A percentile compares a stretch with the other conserved stretches of the same genome.
phyloP scores from a whole-genome alignment of 768 basidiomycete species.

The Calocybe indica region DNA sequence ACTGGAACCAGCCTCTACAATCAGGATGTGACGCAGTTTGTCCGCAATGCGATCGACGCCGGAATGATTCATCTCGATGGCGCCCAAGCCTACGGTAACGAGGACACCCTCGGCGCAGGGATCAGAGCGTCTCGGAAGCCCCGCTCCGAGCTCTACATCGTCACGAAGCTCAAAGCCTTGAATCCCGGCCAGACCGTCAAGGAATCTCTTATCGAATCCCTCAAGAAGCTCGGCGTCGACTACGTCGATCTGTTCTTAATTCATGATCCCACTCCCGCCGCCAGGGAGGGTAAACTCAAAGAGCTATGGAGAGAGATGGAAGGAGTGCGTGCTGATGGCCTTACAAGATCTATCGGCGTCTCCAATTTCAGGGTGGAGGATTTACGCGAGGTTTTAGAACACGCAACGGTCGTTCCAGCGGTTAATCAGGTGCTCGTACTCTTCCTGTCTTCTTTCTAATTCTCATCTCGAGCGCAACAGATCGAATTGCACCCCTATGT shows the following conservation, averaged over 20 bases:
- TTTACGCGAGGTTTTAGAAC: slow-evolving; percentile 45
- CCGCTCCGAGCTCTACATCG: slow-evolving; percentile 54
- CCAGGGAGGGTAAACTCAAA: slow-evolving; percentile 35
- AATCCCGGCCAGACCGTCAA: slow-evolving; percentile 39
- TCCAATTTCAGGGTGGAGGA: slow-evolving; percentile 58
- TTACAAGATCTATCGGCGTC: slow-evolving; percentile 59
- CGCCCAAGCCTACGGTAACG: slow-evolving; percentile 57
- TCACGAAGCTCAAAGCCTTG: slow-evolving; percentile 49
- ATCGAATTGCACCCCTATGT: slow-evolving; percentile 71
- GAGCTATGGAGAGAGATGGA: slow-evolving; percentile 61
- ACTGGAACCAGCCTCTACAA: slow-evolving; percentile 49
- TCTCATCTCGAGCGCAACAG: slow-evolving; percentile 22
- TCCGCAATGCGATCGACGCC: slow-evolving; percentile 44
- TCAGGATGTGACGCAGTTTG: slow-evolving; percentile 34
- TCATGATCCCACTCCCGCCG: slow-evolving; percentile 35
- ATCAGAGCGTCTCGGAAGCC: slow-evolving; percentile 44
- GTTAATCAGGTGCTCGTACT: slow-evolving; percentile 55
- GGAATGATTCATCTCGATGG: slow-evolving; percentile 60
- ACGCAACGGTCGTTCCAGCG: slow-evolving; percentile 49
- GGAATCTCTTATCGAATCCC: slow-evolving; percentile 42
- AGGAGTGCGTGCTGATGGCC: slow-evolving; percentile 38
- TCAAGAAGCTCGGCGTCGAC: slow-evolving; percentile 45
- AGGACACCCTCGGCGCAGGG: slow-evolving; percentile 44
- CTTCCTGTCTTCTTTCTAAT: neutral
- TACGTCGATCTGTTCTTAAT: slow-evolving; percentile 63